Evolutionary conservation across 2,329 filamentous ascomycete species (phyloP).

Genomic region (Fusarium tuaranense): DNA sequence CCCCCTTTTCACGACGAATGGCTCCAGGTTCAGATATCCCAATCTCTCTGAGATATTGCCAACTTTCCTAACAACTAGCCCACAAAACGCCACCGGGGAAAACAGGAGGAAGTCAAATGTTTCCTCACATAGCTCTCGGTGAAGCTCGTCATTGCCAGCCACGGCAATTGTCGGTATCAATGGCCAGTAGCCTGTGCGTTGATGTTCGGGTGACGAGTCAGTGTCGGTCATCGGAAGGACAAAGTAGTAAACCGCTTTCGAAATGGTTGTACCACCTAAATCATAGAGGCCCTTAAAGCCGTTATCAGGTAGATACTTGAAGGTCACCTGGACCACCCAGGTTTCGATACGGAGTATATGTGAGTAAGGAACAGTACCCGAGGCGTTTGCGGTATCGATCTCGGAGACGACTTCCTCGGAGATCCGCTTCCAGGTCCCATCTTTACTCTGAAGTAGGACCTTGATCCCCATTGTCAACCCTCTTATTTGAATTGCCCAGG

Average conservation of each 20-base stretch:
- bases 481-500: neutral
- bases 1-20: neutral
- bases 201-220: neutral
- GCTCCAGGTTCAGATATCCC: neutral
- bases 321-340: neutral
- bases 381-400: neutral
- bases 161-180: neutral
- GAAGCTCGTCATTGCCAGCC: neutral
- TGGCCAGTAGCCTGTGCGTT: neutral
- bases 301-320: neutral
- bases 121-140: neutral
- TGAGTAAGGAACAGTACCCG: neutral
- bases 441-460: neutral
- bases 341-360: neutral
- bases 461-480: neutral
- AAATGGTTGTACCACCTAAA: neutral
- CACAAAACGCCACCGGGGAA: neutral
- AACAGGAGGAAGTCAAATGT: neutral
- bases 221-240: neutral
- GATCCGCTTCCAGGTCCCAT: neutral
- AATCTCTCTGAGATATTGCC: neutral
- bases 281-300: neutral
- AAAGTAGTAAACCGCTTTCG: neutral
- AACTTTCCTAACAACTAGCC: neutral
- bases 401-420: neutral